Percentiles rank a stretch among this genome's conserved stretches.
Evolutionary conservation across 441 rosid genomes (phyloP).

Genomic region (Euphorbia schlechtendalii): DNA sequence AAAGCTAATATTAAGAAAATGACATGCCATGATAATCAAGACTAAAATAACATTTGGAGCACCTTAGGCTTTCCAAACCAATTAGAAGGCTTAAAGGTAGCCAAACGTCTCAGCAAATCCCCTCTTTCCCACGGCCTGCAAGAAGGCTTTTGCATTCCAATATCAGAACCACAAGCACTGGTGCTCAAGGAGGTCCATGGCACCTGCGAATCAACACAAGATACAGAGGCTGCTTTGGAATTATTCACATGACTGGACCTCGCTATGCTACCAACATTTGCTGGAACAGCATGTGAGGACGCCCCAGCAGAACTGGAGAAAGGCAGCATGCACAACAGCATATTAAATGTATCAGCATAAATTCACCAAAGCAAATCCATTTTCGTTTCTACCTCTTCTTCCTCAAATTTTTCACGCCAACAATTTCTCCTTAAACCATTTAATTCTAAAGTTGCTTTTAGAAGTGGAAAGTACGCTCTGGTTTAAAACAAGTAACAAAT

Average conservation of each 20-base stretch:
- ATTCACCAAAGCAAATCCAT: not conserved
- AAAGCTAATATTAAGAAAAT: not conserved
- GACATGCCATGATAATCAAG: not conserved
- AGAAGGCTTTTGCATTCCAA: constrained; percentile 53
- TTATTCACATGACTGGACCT: constrained; percentile 61
- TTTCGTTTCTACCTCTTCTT: not conserved
- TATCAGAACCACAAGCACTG: constrained; percentile 44
- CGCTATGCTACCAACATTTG: constrained; percentile 51
- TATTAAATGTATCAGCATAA: not conserved
- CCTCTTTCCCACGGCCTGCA: constrained; percentile 99
- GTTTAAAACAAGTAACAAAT: not conserved
- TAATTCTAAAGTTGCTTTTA: too few relatives aligned
- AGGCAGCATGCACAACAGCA: not conserved
- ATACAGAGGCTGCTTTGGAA: constrained; percentile 52
- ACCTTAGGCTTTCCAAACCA: constrained; percentile 98
- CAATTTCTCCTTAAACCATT: not conserved
- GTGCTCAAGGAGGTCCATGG: constrained; percentile 48
- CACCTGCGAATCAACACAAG: constrained; percentile 47
- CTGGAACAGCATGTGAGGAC: constrained; percentile 75
- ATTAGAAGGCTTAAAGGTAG: constrained; percentile 88
- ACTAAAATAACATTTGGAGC: constrained; percentile 1
- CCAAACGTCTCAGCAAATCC: constrained; percentile 84
- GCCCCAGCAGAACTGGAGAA: constrained; percentile 86
- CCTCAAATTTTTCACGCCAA: not conserved
- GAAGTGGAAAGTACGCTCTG: too few relatives aligned